These are phyloP conservation scores for Trichoderma orchidacearum DNA, from an alignment of 495 filamentous ascomycete species.

Conservation along the genomic window DNA sequence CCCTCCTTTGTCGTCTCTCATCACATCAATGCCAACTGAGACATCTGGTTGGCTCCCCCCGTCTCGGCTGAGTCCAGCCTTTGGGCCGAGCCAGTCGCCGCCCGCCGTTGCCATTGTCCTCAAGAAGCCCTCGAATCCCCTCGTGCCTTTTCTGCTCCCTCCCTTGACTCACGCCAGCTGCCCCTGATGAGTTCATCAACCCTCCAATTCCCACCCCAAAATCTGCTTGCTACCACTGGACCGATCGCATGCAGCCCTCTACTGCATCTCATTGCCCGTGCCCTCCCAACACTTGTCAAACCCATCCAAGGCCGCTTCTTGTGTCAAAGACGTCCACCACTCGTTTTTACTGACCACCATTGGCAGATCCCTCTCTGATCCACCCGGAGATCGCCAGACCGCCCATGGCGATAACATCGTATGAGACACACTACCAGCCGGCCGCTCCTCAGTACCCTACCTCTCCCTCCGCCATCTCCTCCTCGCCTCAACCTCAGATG, in stretches of 20 bases:
- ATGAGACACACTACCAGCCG: slow-evolving; percentile 25
- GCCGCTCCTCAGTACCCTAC: slow-evolving; percentile 25
- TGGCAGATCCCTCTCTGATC: slow-evolving; percentile 32
- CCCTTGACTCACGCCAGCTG: background rate
- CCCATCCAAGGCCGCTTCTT: too few species aligned
- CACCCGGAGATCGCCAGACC: slow-evolving; percentile 28
- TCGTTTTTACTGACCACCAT: slow-evolving; percentile 16
- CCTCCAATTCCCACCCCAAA: background rate
- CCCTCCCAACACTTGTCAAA: too few species aligned
- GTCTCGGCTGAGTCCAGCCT: background rate
- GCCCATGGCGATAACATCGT: slow-evolving; percentile 28
- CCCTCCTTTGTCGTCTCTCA: background rate
- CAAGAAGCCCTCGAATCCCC: background rate
- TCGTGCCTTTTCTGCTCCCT: too few species aligned
- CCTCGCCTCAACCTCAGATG: slow-evolving; percentile 24
- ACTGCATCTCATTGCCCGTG: slow-evolving; percentile 50
- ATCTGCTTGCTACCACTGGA: background rate
- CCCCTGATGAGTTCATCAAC: background rate
- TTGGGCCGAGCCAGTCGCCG: background rate
- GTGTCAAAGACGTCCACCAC: slow-evolving; percentile 4
- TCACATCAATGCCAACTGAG: background rate
- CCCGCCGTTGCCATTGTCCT: background rate
- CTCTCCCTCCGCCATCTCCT: slow-evolving; percentile 27
- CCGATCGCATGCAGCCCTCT: slow-evolving; percentile 11
- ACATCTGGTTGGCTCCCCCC: background rate